A percentile compares a stretch with the other conserved stretches of the same genome.
Conservation (phyloP, 352 stramenopile species). For the Pythium dissotocum region DNA sequence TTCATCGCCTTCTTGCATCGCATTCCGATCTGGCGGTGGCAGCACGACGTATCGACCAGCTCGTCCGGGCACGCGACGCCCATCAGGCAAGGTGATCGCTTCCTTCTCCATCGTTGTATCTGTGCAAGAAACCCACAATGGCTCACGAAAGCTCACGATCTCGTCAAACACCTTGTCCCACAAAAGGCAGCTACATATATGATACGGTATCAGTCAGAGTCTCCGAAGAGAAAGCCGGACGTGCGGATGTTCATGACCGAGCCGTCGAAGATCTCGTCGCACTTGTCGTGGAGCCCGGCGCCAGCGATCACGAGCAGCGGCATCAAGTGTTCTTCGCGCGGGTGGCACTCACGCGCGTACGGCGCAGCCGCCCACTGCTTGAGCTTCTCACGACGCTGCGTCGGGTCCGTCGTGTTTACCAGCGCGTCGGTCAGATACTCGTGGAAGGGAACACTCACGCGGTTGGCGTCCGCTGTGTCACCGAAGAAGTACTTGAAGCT, state of each 20-base stretch:
- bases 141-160: too few species aligned
- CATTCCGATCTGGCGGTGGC: not conserved
- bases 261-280: slow-evolving; percentile 21
- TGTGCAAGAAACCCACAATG: too few species aligned
- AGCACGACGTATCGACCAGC: not conserved
- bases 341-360: slow-evolving; percentile 38
- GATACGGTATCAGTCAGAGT: not conserved
- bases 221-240: slow-evolving; percentile 20
- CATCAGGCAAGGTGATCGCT: not conserved
- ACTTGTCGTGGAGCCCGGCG: slow-evolving; percentile 41
- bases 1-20: not conserved
- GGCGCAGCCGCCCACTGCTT: slow-evolving; percentile 39
- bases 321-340: slow-evolving; percentile 53
- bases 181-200: too few species aligned
- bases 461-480: not conserved
- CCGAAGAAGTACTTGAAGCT: slow-evolving; percentile 23
- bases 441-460: slow-evolving; percentile 15
- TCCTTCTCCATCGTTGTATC: not conserved
- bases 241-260: slow-evolving; percentile 20
- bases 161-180: too few species aligned
- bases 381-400: slow-evolving; percentile 18
- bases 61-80: not conserved
- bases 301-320: slow-evolving; percentile 52
- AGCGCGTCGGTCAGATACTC: slow-evolving; percentile 16
- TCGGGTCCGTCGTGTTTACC: slow-evolving; percentile 5